Conservation (phyloP, 345 rosid species). For the Toxicodendron radicans region DNA sequence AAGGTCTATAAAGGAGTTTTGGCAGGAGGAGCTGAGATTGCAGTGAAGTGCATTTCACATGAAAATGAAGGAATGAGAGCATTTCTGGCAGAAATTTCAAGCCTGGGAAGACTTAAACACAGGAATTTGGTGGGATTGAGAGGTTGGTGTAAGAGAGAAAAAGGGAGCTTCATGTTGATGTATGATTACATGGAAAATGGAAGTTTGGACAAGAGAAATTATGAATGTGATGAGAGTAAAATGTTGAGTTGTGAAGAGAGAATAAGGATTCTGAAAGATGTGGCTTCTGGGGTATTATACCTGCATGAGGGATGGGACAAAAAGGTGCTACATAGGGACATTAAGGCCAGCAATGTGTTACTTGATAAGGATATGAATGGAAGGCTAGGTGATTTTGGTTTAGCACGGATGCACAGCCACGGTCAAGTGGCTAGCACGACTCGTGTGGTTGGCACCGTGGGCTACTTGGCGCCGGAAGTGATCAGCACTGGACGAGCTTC, state of each 20-base stretch:
- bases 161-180: conserved; percentile 64
- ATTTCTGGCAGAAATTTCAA: conserved; percentile 71
- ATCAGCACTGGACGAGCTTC: conserved; percentile 47
- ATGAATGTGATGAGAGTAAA: conserved; percentile 38
- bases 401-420: conserved; percentile 71
- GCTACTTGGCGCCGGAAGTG: conserved; percentile 79
- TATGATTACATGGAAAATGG: conserved; percentile 89
- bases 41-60: conserved; percentile 67
- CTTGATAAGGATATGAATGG: conserved; percentile 75
- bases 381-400: conserved; percentile 70
- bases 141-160: conserved; percentile 84
- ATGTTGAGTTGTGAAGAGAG: conserved; percentile 53
- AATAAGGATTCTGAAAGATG: conserved; percentile 55
- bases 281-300: conserved; percentile 60
- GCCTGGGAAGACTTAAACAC: conserved; percentile 74
- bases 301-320: conserved; percentile 82
- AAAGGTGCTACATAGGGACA: conserved; percentile 73
- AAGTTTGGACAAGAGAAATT: conserved; percentile 60
- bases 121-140: conserved; percentile 60
- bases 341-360: conserved; percentile 80
- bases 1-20: conserved; percentile 76
- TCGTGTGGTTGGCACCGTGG: conserved; percentile 67
- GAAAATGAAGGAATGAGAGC: conserved; percentile 71
- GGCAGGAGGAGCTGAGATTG: conserved; percentile 57
- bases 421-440: conserved; percentile 60